These are phyloP conservation scores for Colletotrichum graminicola DNA, from an alignment of 2,329 filamentous ascomycete genomes.

Conservation along the genomic window DNA sequence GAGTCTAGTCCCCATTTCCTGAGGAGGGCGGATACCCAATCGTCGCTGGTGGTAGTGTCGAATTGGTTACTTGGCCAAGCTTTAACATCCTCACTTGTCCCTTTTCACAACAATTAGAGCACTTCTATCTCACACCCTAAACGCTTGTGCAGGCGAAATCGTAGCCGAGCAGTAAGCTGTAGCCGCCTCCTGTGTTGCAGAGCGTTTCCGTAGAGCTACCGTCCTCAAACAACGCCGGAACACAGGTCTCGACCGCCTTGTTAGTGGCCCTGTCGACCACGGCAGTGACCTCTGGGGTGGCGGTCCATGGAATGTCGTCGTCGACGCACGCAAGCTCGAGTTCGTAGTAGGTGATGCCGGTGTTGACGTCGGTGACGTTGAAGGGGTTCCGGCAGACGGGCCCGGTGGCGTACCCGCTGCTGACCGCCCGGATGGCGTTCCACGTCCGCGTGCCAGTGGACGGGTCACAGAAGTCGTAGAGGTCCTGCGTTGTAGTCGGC, in stretches of 20 bases:
- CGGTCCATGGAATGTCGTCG: constrained; percentile 13
- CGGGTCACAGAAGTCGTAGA: constrained; percentile 22
- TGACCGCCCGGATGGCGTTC: constrained; percentile 14
- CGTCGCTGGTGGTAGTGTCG: background rate
- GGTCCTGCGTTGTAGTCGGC: constrained; percentile 23
- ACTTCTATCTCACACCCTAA: too few species aligned
- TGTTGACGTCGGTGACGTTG: constrained; percentile 20
- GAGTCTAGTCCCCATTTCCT: too few species aligned
- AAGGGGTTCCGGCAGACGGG: constrained; percentile 39
- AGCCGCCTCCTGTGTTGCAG: too few species aligned
- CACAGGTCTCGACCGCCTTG: constrained; percentile 27
- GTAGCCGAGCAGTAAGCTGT: background rate
- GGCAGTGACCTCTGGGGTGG: constrained; percentile 23
- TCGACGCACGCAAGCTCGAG: constrained; percentile 35
- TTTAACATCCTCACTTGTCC: background rate
- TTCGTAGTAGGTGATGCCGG: constrained; percentile 24
- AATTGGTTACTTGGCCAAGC: background rate
- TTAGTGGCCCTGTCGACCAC: constrained; percentile 26
- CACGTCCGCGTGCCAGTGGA: constrained; percentile 23
- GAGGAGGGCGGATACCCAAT: too few species aligned
- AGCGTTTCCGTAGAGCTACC: too few species aligned
- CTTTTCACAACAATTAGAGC: background rate
- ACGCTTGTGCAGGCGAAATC: background rate
- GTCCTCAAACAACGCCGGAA: background rate
- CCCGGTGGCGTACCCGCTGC: constrained; percentile 20